A percentile compares a stretch with the other conserved stretches of the same genome.
These are phyloP conservation scores for Debaryomycetaceae sp. DNA, from an alignment of 1,139 yeast species.

Conservation along the genomic window DNA sequence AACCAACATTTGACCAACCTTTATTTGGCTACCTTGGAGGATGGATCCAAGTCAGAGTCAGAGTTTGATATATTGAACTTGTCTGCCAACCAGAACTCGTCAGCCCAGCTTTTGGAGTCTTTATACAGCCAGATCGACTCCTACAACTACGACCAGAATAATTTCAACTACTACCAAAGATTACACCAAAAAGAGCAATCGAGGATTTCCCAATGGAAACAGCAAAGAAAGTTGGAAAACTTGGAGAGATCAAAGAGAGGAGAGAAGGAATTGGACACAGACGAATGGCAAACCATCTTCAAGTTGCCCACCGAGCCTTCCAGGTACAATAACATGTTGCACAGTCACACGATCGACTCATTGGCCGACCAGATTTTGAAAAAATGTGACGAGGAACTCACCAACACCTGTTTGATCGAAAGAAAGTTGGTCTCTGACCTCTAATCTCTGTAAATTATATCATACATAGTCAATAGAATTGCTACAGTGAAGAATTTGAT, in stretches of 20 bases:
- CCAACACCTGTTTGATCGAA: slow-evolving; percentile 59
- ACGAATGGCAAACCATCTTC: slow-evolving; percentile 66
- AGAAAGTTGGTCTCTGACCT: slow-evolving; percentile 34
- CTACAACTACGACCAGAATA: slow-evolving; percentile 76
- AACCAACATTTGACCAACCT: slow-evolving; percentile 49
- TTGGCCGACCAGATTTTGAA: slow-evolving; percentile 64
- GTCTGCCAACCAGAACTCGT: slow-evolving; percentile 43
- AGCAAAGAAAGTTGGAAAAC: slow-evolving; percentile 67
- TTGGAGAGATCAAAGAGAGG: slow-evolving; percentile 56
- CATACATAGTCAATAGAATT: not conserved
- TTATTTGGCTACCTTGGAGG: slow-evolving; percentile 33
- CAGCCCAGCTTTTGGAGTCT: slow-evolving; percentile 57
- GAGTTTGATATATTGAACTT: slow-evolving; percentile 43
- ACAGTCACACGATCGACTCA: slow-evolving; percentile 66
- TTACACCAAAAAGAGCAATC: slow-evolving; percentile 67
- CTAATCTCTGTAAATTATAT: slow-evolving; percentile 1
- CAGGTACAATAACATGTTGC: slow-evolving; percentile 68
- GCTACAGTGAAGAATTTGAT: not conserved
- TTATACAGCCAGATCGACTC: slow-evolving; percentile 75
- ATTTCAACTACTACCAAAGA: slow-evolving; percentile 81
- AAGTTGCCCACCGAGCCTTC: slow-evolving; percentile 76
- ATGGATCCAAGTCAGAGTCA: slow-evolving; percentile 24
- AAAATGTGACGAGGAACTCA: slow-evolving; percentile 61
- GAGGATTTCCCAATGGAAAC: slow-evolving; percentile 74
- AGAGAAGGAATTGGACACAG: slow-evolving; percentile 53